Evolutionary conservation across 495 filamentous ascomycete genomes (phyloP), one percentile per base, ranked within the genome.

Genomic region (Aspergillus taichungensis): DNA sequence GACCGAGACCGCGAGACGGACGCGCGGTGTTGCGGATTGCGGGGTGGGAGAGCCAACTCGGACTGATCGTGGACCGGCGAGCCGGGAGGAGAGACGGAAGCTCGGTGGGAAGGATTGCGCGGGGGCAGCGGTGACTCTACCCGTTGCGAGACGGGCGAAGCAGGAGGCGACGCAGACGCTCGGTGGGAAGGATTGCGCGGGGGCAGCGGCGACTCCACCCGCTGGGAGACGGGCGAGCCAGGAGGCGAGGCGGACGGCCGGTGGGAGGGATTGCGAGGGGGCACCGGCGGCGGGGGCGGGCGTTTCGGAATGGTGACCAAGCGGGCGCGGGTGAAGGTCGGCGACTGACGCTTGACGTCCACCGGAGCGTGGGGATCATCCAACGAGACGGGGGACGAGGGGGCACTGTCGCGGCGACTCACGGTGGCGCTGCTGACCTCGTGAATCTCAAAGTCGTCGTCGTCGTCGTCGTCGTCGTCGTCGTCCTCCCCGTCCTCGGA

Each of bases 271-370:
- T 75, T 82, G 29, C 80, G 69, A 4, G 73, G 68, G 4, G 83
- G 83, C 13, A 87, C 70, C 3, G 80, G 67, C 9, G 84, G 84
- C 8, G 85, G 84, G 6, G 82, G 71, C 3, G 79, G 63, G 28
- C 83, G 68, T 63, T 86, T 87, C 1, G 83, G 78, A 56, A 90
- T 88, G 13, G 75, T 83, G 24, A 90, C 82, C 11, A 87, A 57
- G 18, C 77, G 74, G 12, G 82, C 82, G 37, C 78, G 73, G 12
- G 75, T 75, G 34, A 87, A 73, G 2, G 76, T 71, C 4, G 68
- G 58, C 2, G 68, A 67, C 57, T 43, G 68, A 57, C 47, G 72
- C 60, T 47, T 71, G 34, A 37, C 72, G 59, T 54, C 76, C 14
- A 54, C 66, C 8, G 73, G 71, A 8, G 69, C 69, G 0, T 42